Conservation (phyloP, 306 rosid genomes). For the Myrica gale region DNA sequence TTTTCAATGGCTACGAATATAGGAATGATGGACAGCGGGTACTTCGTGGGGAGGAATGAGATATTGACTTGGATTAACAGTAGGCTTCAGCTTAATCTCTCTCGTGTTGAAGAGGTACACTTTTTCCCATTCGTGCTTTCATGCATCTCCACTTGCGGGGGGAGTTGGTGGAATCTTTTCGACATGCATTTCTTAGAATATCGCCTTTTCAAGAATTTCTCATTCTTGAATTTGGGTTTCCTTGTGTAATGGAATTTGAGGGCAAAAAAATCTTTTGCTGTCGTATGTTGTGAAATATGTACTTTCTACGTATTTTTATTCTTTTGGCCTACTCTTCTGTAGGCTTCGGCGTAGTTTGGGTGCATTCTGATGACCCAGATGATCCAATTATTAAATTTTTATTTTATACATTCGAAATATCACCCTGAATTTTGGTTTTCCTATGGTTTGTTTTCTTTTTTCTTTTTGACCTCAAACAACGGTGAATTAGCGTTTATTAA, state of each 20-base stretch:
- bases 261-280: not conserved
- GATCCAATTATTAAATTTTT: not conserved
- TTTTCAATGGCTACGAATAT: conserved; percentile 74
- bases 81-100: conserved; percentile 80
- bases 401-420: not conserved
- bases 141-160: conserved; percentile 9
- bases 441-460: not conserved
- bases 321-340: not conserved
- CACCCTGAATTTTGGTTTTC: not conserved
- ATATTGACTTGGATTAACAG: conserved; percentile 89
- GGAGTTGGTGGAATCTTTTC: conserved; percentile 18
- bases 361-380: conserved; percentile 2
- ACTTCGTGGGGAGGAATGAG: conserved; percentile 95
- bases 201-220: not conserved
- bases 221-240: not conserved
- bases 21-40: conserved; percentile 93
- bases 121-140: not conserved
- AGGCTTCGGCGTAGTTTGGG: not conserved
- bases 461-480: not conserved
- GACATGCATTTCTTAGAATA: conserved; percentile 15
- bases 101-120: conserved; percentile 82
- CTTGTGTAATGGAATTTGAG: not conserved
- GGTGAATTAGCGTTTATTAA: not conserved
- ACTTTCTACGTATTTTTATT: not conserved
- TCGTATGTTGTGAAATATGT: not conserved